Conservation (phyloP, 371 early-diverging fungal species). For the Mucor circinelloides region DNA sequence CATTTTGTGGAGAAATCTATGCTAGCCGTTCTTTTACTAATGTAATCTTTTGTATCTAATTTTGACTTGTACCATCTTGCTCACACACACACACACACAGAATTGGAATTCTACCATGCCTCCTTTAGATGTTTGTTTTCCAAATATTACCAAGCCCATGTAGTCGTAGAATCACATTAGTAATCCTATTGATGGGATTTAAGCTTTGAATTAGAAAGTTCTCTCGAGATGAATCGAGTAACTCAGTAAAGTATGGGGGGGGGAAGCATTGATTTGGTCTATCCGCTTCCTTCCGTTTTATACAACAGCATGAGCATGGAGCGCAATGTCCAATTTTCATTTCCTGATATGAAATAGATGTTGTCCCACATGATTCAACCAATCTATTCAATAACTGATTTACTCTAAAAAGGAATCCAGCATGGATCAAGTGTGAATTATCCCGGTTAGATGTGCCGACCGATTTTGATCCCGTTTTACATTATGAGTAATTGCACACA, state of each 20-base stretch:
- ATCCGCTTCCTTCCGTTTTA: neutral
- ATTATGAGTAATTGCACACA: neutral
- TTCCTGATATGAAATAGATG: neutral
- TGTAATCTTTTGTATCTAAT: neutral
- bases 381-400: neutral
- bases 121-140: neutral
- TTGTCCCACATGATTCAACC: neutral
- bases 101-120: neutral
- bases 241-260: neutral
- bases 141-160: neutral
- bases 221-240: neutral
- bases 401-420: neutral
- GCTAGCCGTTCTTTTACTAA: neutral
- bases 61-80: neutral
- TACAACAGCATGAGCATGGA: neutral
- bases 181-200: neutral
- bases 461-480: neutral
- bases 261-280: neutral
- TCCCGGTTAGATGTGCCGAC: conserved; percentile 1
- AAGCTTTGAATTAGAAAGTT: neutral
- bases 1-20: neutral
- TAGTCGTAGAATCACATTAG: neutral
- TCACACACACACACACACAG: neutral
- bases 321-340: neutral
- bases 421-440: neutral